Conservation (phyloP, 2,329 filamentous ascomycete species). For the Aspergillus carbonarius region DNA sequence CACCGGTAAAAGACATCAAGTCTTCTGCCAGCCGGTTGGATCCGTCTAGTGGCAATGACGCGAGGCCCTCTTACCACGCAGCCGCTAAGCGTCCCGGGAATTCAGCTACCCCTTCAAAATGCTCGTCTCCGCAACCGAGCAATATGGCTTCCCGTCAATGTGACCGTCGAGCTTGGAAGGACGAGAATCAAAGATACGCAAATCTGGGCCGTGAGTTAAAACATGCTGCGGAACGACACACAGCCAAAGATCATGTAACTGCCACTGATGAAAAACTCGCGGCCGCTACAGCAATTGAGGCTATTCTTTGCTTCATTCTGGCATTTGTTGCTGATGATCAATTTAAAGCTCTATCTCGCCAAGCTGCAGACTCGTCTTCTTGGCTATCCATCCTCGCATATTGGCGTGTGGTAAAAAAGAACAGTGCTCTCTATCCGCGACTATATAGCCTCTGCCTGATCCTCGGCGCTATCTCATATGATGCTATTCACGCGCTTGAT, state of each 20-base stretch:
- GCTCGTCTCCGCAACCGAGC: slow-evolving; percentile 30
- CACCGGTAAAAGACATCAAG: slow-evolving; percentile 46
- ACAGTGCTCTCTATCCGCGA: slow-evolving; percentile 39
- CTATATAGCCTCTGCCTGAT: slow-evolving; percentile 47
- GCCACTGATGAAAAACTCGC: slow-evolving; percentile 37
- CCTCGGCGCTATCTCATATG: slow-evolving; percentile 48
- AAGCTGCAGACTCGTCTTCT: slow-evolving; percentile 39
- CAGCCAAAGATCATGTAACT: slow-evolving; percentile 31
- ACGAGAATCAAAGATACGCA: slow-evolving; percentile 44
- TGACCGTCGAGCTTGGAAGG: slow-evolving; percentile 44
- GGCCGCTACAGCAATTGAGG: slow-evolving; percentile 44
- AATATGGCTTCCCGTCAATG: slow-evolving; percentile 27
- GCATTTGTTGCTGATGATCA: slow-evolving; percentile 47
- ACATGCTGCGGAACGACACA: slow-evolving; percentile 43
- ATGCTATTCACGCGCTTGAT: slow-evolving; percentile 46
- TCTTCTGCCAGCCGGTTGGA: slow-evolving; percentile 40
- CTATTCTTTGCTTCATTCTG: slow-evolving; percentile 49
- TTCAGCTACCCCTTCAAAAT: slow-evolving; percentile 24
- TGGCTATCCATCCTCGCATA: slow-evolving; percentile 52
- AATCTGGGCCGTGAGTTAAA: slow-evolving; percentile 48
- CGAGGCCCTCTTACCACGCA: slow-evolving; percentile 37
- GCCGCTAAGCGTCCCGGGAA: slow-evolving; percentile 31
- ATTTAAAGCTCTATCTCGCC: slow-evolving; percentile 36
- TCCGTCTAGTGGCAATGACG: slow-evolving; percentile 38
- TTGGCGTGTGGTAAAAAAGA: slow-evolving; percentile 45